Evolutionary conservation across 768 basidiomycete genomes (phyloP).

Genomic region (Macrolepiota dolichaula): DNA sequence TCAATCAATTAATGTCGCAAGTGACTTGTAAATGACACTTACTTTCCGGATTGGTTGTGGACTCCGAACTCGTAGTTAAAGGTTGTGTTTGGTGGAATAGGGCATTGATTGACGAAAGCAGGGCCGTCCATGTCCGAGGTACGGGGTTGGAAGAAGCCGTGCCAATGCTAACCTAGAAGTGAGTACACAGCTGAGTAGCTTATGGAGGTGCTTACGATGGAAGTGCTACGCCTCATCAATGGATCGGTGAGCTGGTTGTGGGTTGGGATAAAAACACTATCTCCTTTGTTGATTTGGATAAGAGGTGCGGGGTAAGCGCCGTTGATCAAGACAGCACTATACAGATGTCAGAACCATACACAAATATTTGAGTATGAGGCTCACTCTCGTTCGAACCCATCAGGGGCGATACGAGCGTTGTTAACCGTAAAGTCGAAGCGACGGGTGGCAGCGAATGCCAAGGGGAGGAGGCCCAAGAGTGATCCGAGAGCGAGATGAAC

Average conservation of each 20-base stretch:
- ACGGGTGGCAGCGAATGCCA: constrained; percentile 2
- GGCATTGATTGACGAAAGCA: constrained; percentile 16
- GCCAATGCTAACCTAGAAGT: background rate
- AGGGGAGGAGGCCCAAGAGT: background rate
- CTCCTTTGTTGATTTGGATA: constrained; percentile 36
- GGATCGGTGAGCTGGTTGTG: constrained; percentile 29
- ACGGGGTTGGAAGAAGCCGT: constrained; percentile 34
- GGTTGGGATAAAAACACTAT: constrained; percentile 28
- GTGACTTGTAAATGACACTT: background rate
- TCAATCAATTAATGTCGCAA: background rate
- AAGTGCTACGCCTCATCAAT: constrained; percentile 28
- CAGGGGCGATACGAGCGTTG: constrained; percentile 40
- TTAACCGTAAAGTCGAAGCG: constrained; percentile 21
- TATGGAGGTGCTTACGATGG: constrained; percentile 20
- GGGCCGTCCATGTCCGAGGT: constrained; percentile 45
- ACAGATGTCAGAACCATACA: background rate
- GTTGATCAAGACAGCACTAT: constrained; percentile 34
- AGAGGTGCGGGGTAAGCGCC: constrained; percentile 36
- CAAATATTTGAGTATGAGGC: background rate
- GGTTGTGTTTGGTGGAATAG: constrained; percentile 16
- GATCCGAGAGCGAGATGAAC: background rate
- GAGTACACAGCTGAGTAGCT: background rate
- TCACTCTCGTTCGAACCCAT: constrained; percentile 31
- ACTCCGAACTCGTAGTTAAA: constrained; percentile 14
- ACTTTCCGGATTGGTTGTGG: constrained; percentile 12